phyloP scores from a whole-genome alignment of 495 filamentous ascomycete species.

The Daldinia grandis region DNA sequence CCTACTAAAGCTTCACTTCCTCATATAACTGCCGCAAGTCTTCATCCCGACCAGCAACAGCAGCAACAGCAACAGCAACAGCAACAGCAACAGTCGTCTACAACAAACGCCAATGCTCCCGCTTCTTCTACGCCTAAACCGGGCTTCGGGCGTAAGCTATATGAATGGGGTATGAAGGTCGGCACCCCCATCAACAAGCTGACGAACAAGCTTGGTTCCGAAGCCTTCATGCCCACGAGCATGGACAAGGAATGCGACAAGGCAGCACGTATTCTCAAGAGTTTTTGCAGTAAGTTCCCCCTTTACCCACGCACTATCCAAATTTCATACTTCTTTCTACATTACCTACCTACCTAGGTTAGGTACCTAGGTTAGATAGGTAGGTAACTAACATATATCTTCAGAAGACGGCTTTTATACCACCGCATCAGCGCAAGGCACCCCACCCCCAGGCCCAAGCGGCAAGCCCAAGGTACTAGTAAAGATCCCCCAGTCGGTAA shows the following conservation, averaged over 20 bases:
- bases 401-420: conserved; percentile 58
- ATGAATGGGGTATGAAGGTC: conserved; percentile 44
- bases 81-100: conserved; percentile 2
- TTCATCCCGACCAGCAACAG: conserved; percentile 6
- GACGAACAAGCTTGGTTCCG: conserved; percentile 75
- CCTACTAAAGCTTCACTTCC: conserved; percentile 10
- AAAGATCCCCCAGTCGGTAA: conserved; percentile 76
- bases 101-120: neutral
- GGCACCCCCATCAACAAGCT: conserved; percentile 77
- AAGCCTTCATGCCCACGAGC: conserved; percentile 83
- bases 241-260: conserved; percentile 86
- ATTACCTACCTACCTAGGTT: too few relatives aligned
- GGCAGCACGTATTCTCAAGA: conserved; percentile 79
- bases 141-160: conserved; percentile 40
- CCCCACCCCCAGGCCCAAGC: conserved; percentile 13
- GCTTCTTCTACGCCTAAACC: conserved; percentile 27
- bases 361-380: too few relatives aligned
- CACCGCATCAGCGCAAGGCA: conserved; percentile 2
- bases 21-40: neutral
- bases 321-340: too few relatives aligned
- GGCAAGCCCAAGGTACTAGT: conserved; percentile 54
- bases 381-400: conserved; percentile 2
- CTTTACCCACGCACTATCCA: conserved; percentile 4
- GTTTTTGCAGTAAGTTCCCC: conserved; percentile 71
- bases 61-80: conserved; percentile 7